Conservation (phyloP, 169 alveolate species). For the Eimeria brunetti region DNA sequence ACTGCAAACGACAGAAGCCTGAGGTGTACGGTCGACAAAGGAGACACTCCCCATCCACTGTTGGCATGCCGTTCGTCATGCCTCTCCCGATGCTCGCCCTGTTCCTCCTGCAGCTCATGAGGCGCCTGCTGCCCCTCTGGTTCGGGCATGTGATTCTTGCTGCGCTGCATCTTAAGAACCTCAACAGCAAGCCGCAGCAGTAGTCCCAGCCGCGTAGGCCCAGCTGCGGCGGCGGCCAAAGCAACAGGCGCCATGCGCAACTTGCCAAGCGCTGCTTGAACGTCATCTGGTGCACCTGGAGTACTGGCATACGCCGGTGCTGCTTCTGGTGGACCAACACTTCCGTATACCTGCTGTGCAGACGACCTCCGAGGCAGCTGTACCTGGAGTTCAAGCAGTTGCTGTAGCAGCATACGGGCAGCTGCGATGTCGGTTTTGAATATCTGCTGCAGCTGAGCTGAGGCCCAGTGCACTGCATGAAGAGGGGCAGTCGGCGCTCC, state of each 20-base stretch:
- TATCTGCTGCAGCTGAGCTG: constrained; percentile 88
- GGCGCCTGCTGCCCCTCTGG: neutral
- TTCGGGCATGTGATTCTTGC: neutral
- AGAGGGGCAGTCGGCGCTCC: constrained; percentile 99
- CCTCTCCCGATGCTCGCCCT: neutral
- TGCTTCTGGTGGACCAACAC: neutral
- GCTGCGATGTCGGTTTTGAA: constrained; percentile 43
- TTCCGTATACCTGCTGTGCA: neutral
- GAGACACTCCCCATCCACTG: neutral
- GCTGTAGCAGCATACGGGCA: constrained; percentile 56
- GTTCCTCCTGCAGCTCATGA: constrained; percentile 16
- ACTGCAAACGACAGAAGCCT: constrained; percentile 19
- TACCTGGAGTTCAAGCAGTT: constrained; percentile 3
- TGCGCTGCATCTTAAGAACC: neutral
- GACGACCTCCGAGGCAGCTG: neutral
- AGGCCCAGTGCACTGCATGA: constrained; percentile 99
- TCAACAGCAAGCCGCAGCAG: constrained; percentile 43
- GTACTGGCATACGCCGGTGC: constrained; percentile 5
- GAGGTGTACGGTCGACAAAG: constrained; percentile 13
- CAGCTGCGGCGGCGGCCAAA: constrained; percentile 64
- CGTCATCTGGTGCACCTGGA: neutral
- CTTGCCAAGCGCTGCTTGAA: constrained; percentile 2
- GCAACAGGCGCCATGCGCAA: constrained; percentile 59
- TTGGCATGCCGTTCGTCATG: neutral
- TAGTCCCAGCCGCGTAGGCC: constrained; percentile 8